phyloP scores from a whole-genome alignment of 108 stramenopile genomes.

The Nitzschia sp. region DNA sequence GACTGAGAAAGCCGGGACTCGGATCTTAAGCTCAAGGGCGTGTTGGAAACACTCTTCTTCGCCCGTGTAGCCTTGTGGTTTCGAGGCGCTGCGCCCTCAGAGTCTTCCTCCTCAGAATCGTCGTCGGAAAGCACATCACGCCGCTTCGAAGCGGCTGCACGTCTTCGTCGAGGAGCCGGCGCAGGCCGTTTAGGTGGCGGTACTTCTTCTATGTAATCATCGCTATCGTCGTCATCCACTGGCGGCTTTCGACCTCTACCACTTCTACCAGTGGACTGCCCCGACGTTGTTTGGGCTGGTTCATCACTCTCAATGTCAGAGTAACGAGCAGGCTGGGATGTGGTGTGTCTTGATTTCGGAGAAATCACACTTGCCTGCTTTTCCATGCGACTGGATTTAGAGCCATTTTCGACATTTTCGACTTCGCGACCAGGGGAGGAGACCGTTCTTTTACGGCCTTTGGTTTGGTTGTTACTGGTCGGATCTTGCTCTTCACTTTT shows the following conservation, averaged over 20 bases:
- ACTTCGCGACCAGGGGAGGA: no score
- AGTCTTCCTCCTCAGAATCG: constrained; percentile 15
- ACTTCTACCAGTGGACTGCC: no score
- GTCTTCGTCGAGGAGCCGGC: background rate
- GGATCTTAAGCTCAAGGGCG: background rate
- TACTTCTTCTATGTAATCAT: constrained; percentile 38
- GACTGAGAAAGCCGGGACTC: constrained; percentile 24
- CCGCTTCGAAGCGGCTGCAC: constrained; percentile 9
- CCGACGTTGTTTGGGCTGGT: no score
- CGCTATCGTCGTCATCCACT: constrained; percentile 26
- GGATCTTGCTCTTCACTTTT: background rate
- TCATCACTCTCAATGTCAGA: no score
- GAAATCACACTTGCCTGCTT: no score
- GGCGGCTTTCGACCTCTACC: background rate
- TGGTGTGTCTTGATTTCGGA: no score
- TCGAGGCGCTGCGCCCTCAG: constrained; percentile 7
- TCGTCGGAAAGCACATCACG: constrained; percentile 6
- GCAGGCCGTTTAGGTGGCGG: constrained; percentile 13
- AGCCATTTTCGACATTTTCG: no score
- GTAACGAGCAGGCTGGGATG: no score
- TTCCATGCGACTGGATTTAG: no score
- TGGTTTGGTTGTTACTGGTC: no score
- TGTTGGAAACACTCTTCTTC: background rate
- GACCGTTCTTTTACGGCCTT: background rate
- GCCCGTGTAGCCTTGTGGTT: constrained; percentile 12